phyloP scores from a whole-genome alignment of 306 rosid species.

The Malus sylvestris region DNA sequence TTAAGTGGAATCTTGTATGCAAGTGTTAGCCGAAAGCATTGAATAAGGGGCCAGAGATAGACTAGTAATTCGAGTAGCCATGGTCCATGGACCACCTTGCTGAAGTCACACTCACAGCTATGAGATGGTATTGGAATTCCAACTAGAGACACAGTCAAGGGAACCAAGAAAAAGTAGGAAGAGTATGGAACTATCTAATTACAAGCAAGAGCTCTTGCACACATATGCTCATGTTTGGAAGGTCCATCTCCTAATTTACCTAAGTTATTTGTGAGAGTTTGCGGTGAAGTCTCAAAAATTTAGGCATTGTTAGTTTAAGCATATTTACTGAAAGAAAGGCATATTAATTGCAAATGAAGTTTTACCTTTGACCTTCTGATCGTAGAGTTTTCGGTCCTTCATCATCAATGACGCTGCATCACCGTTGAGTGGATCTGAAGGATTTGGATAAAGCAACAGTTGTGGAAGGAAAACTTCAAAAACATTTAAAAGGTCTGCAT shows the following conservation, averaged over 20 bases:
- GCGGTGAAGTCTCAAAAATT: neutral
- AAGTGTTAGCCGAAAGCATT: neutral
- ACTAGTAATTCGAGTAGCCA: too few relatives aligned
- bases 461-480: constrained; percentile 98
- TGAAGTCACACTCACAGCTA: too few relatives aligned
- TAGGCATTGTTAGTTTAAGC: neutral
- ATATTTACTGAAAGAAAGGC: neutral
- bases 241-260: too few relatives aligned
- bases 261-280: too few relatives aligned
- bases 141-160: too few relatives aligned
- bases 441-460: constrained; percentile 92
- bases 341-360: neutral
- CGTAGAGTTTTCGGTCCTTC: constrained; percentile 75
- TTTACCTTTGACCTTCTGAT: constrained; percentile 90
- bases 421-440: constrained; percentile 93
- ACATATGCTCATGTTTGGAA: too few relatives aligned
- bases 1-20: neutral
- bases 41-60: too few relatives aligned
- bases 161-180: too few relatives aligned
- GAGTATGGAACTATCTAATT: too few relatives aligned
- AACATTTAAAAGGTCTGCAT: constrained; percentile 83
- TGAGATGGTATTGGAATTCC: too few relatives aligned
- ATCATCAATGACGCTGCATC: constrained; percentile 96
- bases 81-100: too few relatives aligned
- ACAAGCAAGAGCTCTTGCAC: too few relatives aligned